Evolutionary conservation across 2,329 filamentous ascomycete species (phyloP), one percentile per base, ranked within the genome.

Genomic region (Hymenoscyphus scutula): DNA sequence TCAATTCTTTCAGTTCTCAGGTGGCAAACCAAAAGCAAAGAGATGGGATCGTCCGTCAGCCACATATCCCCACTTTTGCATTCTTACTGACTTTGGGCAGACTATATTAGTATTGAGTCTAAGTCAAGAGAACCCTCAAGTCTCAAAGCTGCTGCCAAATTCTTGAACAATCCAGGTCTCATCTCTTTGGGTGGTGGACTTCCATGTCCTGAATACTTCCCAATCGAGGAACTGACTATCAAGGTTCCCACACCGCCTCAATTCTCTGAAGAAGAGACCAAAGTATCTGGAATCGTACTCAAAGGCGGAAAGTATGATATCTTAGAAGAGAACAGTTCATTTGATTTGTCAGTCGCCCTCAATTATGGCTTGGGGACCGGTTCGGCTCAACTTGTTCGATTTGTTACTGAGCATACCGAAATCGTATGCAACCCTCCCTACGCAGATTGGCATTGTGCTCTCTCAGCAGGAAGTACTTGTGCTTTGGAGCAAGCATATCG

Each of bases 391-490:
- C 81, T 99, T 75, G 80, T 97, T 66, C 88, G 95, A 64, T 98
- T 90, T 78, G 82, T 98, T 58, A 96, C 93, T 0, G 95, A 99
- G 79, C 95, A 98, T 77, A 96, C 93, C 0, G 94, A 99, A 77
- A 86, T 98, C 61, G 87, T 97, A 17, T 91, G 92, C 76, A 82
- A 86, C 65, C 93, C 94, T 17, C 91, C 91, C 0, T 98, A 98
- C 74, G 83, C 88, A 19, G 93, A 99, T 78, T 99, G 95, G 95
- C 82, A 85, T 67, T 91, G 91, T 71, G 88, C 87, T 60, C 82
- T 97, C 79, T 93, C 88, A 2, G 84, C 94, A 48, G 95, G 94
- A 59, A 95, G 88, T 76, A 98, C 95, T 0, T 91, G 87, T 27
- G 89, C 91, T 0, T 83, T 96, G 68, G 95, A 98, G 72, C 89